Evolutionary conservation across 306 rosid species (phyloP), one percentile per base, ranked within the genome.

Genomic region (Quercus variabilis): DNA sequence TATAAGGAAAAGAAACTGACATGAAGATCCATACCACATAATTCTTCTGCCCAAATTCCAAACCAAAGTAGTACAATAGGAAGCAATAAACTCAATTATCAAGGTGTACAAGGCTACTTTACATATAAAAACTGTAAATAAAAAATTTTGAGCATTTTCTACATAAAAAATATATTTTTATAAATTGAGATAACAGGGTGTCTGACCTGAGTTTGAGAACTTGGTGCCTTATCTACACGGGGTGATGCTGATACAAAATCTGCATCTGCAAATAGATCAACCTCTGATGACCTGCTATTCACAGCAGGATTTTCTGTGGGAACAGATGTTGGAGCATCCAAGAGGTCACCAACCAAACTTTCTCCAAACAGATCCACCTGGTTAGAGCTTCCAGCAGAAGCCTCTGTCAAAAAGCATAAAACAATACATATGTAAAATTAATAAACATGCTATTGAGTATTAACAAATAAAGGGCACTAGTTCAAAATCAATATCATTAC

Each of bases 251-350:
- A 88, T 74, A 96, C 91, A 90, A 93, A 93, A 71, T 90, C 59
- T 11, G 97, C 96, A 81, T 93, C 99, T 57, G 98, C 98, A 90
- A 96, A 96, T 77, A 93, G 93, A 90, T 96, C 99, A 76, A 90
- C 94, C 78, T 89, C 96, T 5, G 98, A 33, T 67, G 83, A 82
- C 79, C 86, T 60, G 57, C 67, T 80, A 81, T 74, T 74, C 75
- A 78, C 57, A 26, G 77, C 87, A 46, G 84, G 73, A 81, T 91
- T 89, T 84, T 86, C 94, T 67, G 90, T 74, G 41, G 94, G 80
- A 84, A 75, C 88, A 74, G 97, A 79, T 20, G 89, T 69, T 46
- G 99, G 97, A 85, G 87, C 91, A 85, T 91, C 99, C 88, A 96
- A 80, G 87, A 96, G 89, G 82, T 93, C 98, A 57, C 94, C 97